Evolutionary conservation across 73 alveolate species (phyloP).

Genomic region (Stentor roeselii): DNA sequence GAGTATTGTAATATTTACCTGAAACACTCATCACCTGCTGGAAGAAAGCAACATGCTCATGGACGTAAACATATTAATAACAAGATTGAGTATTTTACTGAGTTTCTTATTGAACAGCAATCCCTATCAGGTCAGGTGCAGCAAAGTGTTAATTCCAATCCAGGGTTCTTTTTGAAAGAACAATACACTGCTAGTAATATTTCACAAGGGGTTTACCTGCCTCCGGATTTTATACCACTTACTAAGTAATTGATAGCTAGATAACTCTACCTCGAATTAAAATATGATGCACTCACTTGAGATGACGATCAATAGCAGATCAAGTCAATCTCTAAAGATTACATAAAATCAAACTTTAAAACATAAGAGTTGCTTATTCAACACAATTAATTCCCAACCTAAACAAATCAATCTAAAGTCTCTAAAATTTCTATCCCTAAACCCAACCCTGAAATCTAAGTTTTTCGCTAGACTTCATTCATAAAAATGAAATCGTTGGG

Average conservation of each 20-base stretch:
- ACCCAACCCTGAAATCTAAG: too few relatives aligned
- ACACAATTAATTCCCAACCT: too few relatives aligned
- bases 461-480: too few relatives aligned
- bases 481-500: too few relatives aligned
- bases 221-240: constrained; percentile 9
- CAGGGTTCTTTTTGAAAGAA: constrained; percentile 8
- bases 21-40: constrained; percentile 98
- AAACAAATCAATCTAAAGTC: too few relatives aligned
- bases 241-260: constrained; percentile 6
- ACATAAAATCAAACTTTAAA: too few relatives aligned
- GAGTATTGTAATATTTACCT: constrained; percentile 98
- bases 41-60: constrained; percentile 94
- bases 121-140: background rate
- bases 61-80: constrained; percentile 98
- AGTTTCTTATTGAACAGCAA: constrained; percentile 82
- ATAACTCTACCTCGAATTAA: too few relatives aligned
- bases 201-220: constrained; percentile 23
- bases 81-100: constrained; percentile 97
- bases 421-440: too few relatives aligned
- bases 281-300: too few relatives aligned
- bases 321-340: too few relatives aligned
- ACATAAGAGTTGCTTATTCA: too few relatives aligned
- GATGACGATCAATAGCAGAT: too few relatives aligned
- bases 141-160: background rate
- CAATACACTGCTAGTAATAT: constrained; percentile 23